Evolutionary conservation across 2,329 filamentous ascomycete genomes (phyloP).

Genomic region (Fusarium cicatricum): DNA sequence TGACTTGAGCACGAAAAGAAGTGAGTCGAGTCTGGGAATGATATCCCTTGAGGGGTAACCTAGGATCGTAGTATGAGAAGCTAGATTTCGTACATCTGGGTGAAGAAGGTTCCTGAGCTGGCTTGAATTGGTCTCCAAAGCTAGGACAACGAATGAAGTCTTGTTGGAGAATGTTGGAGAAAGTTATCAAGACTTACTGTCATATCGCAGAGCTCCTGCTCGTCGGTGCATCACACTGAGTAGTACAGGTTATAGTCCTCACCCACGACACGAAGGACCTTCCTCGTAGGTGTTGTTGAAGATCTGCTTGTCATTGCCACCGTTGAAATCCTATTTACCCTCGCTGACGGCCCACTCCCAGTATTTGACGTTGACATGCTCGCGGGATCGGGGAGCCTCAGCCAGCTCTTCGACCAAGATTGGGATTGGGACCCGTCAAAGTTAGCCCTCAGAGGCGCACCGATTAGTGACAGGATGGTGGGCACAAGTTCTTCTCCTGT

Average conservation of each 20-base stretch:
- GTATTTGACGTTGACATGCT: slow-evolving; percentile 50
- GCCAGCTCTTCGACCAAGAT: slow-evolving; percentile 28
- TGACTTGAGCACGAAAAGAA: slow-evolving; percentile 67
- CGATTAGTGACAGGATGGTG: slow-evolving; percentile 54
- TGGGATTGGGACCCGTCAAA: slow-evolving; percentile 62
- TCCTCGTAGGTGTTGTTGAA: slow-evolving; percentile 67
- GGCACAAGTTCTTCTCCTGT: slow-evolving; percentile 59
- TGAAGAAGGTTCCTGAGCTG: slow-evolving; percentile 50
- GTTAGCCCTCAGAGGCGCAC: slow-evolving; percentile 48
- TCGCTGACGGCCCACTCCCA: slow-evolving; percentile 53
- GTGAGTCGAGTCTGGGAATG: slow-evolving; percentile 62
- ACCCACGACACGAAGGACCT: slow-evolving; percentile 56
- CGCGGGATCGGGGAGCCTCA: slow-evolving; percentile 17
- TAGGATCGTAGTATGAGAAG: slow-evolving; percentile 37
- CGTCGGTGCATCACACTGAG: slow-evolving; percentile 62
- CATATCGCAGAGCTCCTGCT: slow-evolving; percentile 60
- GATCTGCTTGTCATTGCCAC: not conserved
- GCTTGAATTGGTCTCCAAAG: slow-evolving; percentile 56
- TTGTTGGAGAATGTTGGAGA: not conserved
- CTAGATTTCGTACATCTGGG: slow-evolving; percentile 12
- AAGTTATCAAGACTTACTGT: not conserved
- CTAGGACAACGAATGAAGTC: not conserved
- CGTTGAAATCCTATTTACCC: slow-evolving; percentile 30
- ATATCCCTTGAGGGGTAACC: slow-evolving; percentile 51
- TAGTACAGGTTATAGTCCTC: slow-evolving; percentile 63